These are phyloP conservation scores for Endotrypanum monterogeii DNA, from an alignment of 208 protist species.

Conservation along the genomic window DNA sequence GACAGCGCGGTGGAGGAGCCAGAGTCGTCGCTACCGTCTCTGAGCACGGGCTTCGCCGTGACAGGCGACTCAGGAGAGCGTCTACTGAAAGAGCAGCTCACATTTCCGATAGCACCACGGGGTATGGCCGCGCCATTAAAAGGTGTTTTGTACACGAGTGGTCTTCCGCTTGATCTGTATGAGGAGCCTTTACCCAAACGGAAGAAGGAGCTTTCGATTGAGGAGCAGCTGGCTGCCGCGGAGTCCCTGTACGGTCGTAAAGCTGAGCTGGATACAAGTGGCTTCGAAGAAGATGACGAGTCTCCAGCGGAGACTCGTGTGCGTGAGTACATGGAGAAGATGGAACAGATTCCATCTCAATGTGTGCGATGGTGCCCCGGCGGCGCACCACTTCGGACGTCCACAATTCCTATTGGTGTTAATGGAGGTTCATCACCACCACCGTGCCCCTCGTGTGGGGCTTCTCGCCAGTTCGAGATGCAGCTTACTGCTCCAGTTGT, in stretches of 20 bases:
- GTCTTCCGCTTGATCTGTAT: constrained; percentile 69
- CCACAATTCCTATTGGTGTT: constrained; percentile 24
- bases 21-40: neutral
- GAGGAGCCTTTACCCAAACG: constrained; percentile 46
- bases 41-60: neutral
- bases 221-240: constrained; percentile 61
- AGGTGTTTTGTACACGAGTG: constrained; percentile 48
- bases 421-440: constrained; percentile 28
- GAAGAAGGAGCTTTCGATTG: constrained; percentile 35
- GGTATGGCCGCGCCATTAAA: constrained; percentile 38
- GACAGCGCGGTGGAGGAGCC: neutral
- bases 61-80: neutral
- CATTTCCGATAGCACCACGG: constrained; percentile 35
- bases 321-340: constrained; percentile 78
- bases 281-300: constrained; percentile 79
- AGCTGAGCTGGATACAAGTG: constrained; percentile 55
- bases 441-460: constrained; percentile 60
- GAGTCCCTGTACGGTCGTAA: constrained; percentile 57
- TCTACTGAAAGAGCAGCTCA: constrained; percentile 7
- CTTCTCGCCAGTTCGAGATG: constrained; percentile 69
- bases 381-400: constrained; percentile 60
- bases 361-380: constrained; percentile 87
- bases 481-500: constrained; percentile 82
- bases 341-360: constrained; percentile 72
- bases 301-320: constrained; percentile 56